Evolutionary conservation across 2,329 filamentous ascomycete species (phyloP).

Genomic region (Xylariales sp.): DNA sequence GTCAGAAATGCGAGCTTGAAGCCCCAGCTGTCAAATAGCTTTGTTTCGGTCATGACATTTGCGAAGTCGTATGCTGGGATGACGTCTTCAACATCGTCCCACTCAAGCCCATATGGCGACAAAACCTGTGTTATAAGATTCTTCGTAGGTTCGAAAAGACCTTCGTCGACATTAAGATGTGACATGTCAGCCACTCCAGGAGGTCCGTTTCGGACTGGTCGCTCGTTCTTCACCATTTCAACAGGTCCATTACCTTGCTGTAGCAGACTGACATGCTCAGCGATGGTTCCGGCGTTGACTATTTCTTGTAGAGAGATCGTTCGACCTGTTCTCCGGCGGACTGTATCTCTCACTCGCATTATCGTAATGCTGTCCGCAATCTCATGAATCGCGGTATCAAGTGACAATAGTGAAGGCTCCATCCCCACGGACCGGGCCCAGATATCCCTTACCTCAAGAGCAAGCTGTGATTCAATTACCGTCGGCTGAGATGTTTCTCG

Average conservation of each 20-base stretch:
- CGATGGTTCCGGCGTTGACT: conserved; percentile 6
- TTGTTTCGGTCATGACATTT: conserved; percentile 2
- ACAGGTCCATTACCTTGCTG: neutral
- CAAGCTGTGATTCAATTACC: neutral
- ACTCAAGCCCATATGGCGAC: neutral
- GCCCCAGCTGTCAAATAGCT: conserved; percentile 4
- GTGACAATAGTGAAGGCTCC: neutral
- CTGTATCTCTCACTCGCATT: neutral
- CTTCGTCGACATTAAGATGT: conserved; percentile 3
- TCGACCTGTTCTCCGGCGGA: conserved; percentile 2
- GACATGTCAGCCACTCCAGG: conserved; percentile 10
- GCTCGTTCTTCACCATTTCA: conserved; percentile 1
- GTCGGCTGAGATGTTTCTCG: neutral
- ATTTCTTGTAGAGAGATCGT: conserved; percentile 2
- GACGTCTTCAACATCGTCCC: conserved; percentile 5
- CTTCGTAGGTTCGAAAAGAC: conserved; percentile 1
- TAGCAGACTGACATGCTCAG: conserved; percentile 10
- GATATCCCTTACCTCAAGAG: conserved; percentile 1
- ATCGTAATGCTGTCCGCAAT: conserved; percentile 7
- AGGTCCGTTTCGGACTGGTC: neutral
- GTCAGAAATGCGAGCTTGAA: conserved; percentile 4
- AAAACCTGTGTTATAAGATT: neutral
- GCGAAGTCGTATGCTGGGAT: conserved; percentile 4
- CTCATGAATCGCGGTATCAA: conserved; percentile 3
- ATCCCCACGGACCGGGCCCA: conserved; percentile 5